Evolutionary conservation across 768 basidiomycete species (phyloP).

Genomic region (Russula dissimulans): DNA sequence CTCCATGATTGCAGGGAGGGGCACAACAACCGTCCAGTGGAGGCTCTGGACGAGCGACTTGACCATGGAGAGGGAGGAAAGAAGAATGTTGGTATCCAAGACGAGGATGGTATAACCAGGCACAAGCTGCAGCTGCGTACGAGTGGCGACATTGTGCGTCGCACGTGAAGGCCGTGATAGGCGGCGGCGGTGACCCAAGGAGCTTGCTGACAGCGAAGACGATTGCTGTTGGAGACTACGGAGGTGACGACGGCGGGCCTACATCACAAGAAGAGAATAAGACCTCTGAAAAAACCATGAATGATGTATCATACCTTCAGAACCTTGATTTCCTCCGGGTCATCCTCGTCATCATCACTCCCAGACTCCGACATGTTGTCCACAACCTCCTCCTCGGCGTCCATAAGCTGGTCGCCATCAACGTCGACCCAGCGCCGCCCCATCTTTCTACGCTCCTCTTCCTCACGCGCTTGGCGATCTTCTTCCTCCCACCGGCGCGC

Average conservation of each 20-base stretch:
- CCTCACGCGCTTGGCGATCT: constrained; percentile 53
- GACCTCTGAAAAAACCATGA: neutral
- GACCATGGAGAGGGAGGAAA: constrained; percentile 72
- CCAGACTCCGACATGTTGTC: constrained; percentile 21
- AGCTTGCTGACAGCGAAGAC: constrained; percentile 24
- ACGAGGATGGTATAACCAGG: constrained; percentile 88
- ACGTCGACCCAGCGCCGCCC: constrained; percentile 57
- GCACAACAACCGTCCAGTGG: constrained; percentile 83
- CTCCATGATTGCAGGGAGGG: constrained; percentile 93
- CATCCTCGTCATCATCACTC: constrained; percentile 51
- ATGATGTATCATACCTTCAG: constrained; percentile 50
- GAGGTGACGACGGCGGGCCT: constrained; percentile 72
- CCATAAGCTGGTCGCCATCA: constrained; percentile 45
- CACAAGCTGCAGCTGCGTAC: constrained; percentile 45
- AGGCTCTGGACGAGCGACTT: constrained; percentile 67
- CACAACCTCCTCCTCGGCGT: constrained; percentile 39
- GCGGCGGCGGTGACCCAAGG: constrained; percentile 16
- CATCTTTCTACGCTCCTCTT: constrained; percentile 56
- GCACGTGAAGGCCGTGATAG: constrained; percentile 26
- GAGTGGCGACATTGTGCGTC: constrained; percentile 26
- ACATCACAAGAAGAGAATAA: constrained; percentile 12
- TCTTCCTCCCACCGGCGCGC: constrained; percentile 61
- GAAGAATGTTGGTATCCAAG: constrained; percentile 89
- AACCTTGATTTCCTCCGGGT: constrained; percentile 64
- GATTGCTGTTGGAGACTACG: constrained; percentile 49